Evolutionary conservation across 805 yeast genomes (phyloP).

Genomic region (Tetrapisispora taiwanensis): DNA sequence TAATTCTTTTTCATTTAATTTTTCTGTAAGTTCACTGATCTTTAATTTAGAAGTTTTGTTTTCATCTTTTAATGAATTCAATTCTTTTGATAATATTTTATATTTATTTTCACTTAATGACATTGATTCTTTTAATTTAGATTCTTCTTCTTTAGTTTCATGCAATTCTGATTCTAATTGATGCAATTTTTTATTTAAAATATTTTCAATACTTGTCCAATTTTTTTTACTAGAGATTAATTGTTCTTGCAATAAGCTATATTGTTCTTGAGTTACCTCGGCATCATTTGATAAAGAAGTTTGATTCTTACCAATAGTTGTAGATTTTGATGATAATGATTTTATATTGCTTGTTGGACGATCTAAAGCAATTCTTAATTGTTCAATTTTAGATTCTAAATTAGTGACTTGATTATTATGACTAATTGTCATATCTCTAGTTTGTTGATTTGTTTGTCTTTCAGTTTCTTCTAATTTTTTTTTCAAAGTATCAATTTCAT

Average conservation of each 20-base stretch:
- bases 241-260: constrained; percentile 52
- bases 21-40: constrained; percentile 9
- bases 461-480: background rate
- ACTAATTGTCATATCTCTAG: constrained; percentile 23
- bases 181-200: constrained; percentile 41
- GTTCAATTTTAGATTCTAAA: constrained; percentile 63
- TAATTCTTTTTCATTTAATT: constrained; percentile 5
- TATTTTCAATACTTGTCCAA: constrained; percentile 73
- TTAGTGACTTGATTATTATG: constrained; percentile 39
- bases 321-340: too few species aligned
- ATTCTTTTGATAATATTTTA: constrained; percentile 7
- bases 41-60: background rate
- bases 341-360: constrained; percentile 6
- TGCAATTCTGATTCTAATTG: constrained; percentile 36
- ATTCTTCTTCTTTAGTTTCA: constrained; percentile 28
- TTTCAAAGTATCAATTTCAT: background rate
- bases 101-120: constrained; percentile 2
- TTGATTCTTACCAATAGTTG: background rate
- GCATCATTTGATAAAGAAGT: background rate
- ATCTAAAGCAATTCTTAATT: constrained; percentile 54
- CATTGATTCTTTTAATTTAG: background rate
- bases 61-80: constrained; percentile 2
- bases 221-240: constrained; percentile 67
- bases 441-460: constrained; percentile 16
- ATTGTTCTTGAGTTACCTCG: constrained; percentile 9